These are phyloP conservation scores for Vitis rotundifolia DNA, from an alignment of 164 flowering plant genomes.

Conservation along the genomic window DNA sequence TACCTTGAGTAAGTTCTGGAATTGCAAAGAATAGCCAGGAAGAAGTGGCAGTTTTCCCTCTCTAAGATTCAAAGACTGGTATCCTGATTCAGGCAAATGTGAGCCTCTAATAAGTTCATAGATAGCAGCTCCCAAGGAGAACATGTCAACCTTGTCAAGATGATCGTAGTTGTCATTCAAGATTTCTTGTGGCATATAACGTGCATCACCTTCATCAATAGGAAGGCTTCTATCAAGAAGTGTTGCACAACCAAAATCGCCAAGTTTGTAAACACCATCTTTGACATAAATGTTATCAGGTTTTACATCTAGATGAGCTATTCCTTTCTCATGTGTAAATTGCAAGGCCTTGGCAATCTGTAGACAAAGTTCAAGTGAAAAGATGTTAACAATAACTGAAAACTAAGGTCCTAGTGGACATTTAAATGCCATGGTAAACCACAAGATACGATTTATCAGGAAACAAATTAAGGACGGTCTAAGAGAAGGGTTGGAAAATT, in stretches of 20 bases:
- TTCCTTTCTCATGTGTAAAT: conserved; percentile 76
- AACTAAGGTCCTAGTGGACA: background rate
- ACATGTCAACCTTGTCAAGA: conserved; percentile 88
- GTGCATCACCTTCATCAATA: conserved; percentile 95
- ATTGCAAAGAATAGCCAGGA: conserved; percentile 80
- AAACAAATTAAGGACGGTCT: too few relatives aligned
- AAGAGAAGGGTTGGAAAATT: background rate
- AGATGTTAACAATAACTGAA: background rate
- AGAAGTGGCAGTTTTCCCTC: conserved; percentile 86
- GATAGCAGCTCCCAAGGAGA: conserved; percentile 80
- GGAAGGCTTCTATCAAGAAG: conserved; percentile 71
- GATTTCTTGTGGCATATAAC: conserved; percentile 96
- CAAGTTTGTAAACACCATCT: conserved; percentile 84
- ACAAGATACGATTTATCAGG: too few relatives aligned
- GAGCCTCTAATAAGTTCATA: conserved; percentile 80
- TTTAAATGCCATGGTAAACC: background rate
- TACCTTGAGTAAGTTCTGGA: conserved; percentile 92
- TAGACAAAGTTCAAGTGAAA: background rate
- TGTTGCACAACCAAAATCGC: conserved; percentile 97
- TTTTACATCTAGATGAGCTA: conserved; percentile 87
- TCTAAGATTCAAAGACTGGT: conserved; percentile 57
- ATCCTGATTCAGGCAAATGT: conserved; percentile 76
- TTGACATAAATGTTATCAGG: conserved; percentile 95
- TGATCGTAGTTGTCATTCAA: conserved; percentile 80
- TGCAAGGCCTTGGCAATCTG: conserved; percentile 87